A percentile compares a stretch with the other conserved stretches of the same genome.
Evolutionary conservation across 2,329 filamentous ascomycete species (phyloP).

Genomic region (Fusarium mangiferae): DNA sequence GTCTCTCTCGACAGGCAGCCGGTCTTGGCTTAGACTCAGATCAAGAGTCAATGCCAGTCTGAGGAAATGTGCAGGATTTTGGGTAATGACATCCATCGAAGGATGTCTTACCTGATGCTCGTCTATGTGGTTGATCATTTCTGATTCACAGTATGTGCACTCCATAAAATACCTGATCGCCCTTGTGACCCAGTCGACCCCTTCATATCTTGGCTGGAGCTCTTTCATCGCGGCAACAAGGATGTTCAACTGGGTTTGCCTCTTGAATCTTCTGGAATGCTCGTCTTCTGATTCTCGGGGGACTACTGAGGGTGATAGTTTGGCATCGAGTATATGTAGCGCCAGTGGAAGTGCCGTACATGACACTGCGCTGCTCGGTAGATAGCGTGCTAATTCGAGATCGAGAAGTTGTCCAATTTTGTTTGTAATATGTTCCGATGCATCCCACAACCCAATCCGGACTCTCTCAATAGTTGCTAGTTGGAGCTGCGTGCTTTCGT

Average conservation of each 20-base stretch:
- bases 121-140: neutral
- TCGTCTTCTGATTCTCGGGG: neutral
- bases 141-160: conserved; percentile 4
- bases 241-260: neutral
- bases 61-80: neutral
- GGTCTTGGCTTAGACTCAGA: conserved; percentile 11
- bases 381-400: neutral
- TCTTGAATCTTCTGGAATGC: neutral
- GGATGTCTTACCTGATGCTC: neutral
- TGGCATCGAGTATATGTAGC: conserved; percentile 3
- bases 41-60: conserved; percentile 2
- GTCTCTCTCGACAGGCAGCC: conserved; percentile 2
- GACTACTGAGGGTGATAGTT: neutral
- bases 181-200: conserved; percentile 1
- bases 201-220: neutral
- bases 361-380: conserved; percentile 5
- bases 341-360: conserved; percentile 14
- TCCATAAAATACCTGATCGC: conserved; percentile 16
- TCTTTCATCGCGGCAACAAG: neutral
- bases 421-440: neutral
- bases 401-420: neutral
- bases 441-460: neutral
- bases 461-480: neutral
- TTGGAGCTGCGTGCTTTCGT: neutral
- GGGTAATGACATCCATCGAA: neutral